Evolutionary conservation across 495 filamentous ascomycete genomes (phyloP), one percentile per base, ranked within the genome.

Genomic region (Neurospora sp.): DNA sequence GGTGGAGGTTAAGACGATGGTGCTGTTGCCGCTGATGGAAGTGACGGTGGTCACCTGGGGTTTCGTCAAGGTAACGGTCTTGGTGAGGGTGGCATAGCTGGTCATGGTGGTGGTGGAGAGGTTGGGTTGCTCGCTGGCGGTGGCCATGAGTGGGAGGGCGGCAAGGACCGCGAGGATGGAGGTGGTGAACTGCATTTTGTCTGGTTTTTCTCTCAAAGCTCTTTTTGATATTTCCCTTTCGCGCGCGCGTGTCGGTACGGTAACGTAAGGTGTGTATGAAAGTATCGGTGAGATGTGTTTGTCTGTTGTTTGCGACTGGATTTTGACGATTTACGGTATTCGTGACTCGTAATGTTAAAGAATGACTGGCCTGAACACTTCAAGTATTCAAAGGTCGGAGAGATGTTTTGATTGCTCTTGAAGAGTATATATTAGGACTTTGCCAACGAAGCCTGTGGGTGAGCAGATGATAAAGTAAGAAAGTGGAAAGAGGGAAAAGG

Each of bases 361-460:
- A 83, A 79, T 82, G 81, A 79, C 76, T 35, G 53, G 53, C 53
- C 53, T 80, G 80, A 83, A 83, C 79, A 84, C 80, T 80, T 81
- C 79, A 78, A 82, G 79, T 84, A 83, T 76, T 81, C 83, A 66
- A 66, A 66, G 27, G 74, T 78, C 72, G 74, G 76, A 74, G 69
- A 59, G 31, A 40, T 22, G 0, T 37, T 35, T n/a, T 40, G 53
- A 31, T 22, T 69, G 72, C 31, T 70, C 76, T 80, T 77, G 75
- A 76, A 77, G 73, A 76, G 77, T 79, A 35, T 35, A 84, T 14
- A 53, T 27, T 53, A 53, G 53, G 53, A 86, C 85, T 87, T 84
- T 87, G 85, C 85, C 85, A 87, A 87, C 85, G 85, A 86, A 86
- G 85, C 80, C 85, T 84, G 78, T 81, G 76, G 72, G 74, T 75